Conservation (phyloP, 371 early-diverging fungal genomes). For the Syncephalastrum contaminatum region DNA sequence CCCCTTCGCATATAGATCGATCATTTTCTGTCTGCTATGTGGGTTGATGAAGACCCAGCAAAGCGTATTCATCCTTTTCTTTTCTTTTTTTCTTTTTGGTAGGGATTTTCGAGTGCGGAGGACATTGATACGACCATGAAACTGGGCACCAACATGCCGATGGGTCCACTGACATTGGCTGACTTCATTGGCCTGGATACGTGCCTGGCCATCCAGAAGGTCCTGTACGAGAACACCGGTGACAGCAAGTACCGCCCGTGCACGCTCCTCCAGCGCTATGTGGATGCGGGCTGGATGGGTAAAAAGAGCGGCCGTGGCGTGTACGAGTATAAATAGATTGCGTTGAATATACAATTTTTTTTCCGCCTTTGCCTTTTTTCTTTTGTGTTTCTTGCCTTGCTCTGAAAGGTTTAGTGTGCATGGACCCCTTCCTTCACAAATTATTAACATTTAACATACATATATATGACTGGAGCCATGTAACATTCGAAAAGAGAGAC, state of each 20-base stretch:
- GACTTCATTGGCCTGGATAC: slow-evolving; percentile 99
- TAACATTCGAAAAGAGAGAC: too few relatives aligned
- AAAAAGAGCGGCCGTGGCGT: slow-evolving; percentile 92
- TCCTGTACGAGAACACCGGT: slow-evolving; percentile 92
- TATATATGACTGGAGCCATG: too few relatives aligned
- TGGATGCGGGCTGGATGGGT: slow-evolving; percentile 97
- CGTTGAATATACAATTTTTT: slow-evolving; percentile 1
- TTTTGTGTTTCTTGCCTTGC: neutral
- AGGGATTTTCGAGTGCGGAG: slow-evolving; percentile 90
- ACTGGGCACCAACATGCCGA: slow-evolving; percentile 94
- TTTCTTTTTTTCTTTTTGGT: slow-evolving; percentile 10
- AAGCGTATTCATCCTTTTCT: neutral
- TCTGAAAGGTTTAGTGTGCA: neutral
- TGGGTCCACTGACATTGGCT: slow-evolving; percentile 97
- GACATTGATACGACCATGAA: slow-evolving; percentile 99
- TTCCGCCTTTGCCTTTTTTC: slow-evolving; percentile 2
- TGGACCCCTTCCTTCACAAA: neutral
- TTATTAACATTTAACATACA: too few relatives aligned
- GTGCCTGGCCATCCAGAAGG: slow-evolving; percentile 94
- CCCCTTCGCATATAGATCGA: too few relatives aligned
- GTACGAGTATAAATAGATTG: slow-evolving; percentile 65
- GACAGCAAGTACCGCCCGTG: slow-evolving; percentile 96
- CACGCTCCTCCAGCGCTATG: slow-evolving; percentile 89
- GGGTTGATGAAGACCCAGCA: neutral
- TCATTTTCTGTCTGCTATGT: too few relatives aligned